phyloP scores from a whole-genome alignment of 495 filamentous ascomycete species.

The Aspergillus coremiiformis region DNA sequence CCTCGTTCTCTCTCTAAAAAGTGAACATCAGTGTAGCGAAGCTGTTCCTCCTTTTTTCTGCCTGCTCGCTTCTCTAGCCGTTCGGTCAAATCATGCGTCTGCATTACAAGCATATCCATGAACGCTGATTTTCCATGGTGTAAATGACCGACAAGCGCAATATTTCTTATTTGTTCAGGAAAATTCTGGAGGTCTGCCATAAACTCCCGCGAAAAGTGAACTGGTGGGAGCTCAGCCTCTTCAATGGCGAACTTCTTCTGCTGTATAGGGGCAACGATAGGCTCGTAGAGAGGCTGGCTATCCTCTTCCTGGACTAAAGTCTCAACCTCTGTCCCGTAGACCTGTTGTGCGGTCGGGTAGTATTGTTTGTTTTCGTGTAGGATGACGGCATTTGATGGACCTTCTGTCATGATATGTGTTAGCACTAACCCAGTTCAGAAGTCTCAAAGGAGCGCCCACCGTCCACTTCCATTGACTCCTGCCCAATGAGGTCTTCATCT shows the following conservation, averaged over 20 bases:
- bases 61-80: slow-evolving; percentile 71
- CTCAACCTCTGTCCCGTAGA: slow-evolving; percentile 91
- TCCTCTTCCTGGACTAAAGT: slow-evolving; percentile 96
- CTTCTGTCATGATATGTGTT: slow-evolving; percentile 49
- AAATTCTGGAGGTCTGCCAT: slow-evolving; percentile 96
- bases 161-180: slow-evolving; percentile 86
- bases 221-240: slow-evolving; percentile 82
- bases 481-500: slow-evolving; percentile 51
- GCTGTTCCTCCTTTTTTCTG: slow-evolving; percentile 77
- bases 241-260: slow-evolving; percentile 93
- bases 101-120: slow-evolving; percentile 95
- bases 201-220: slow-evolving; percentile 79
- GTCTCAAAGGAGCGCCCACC: slow-evolving; percentile 40
- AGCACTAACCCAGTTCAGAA: not conserved
- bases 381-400: slow-evolving; percentile 93
- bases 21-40: slow-evolving; percentile 91
- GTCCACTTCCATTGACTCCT: slow-evolving; percentile 93
- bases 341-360: slow-evolving; percentile 90
- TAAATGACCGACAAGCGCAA: slow-evolving; percentile 85
- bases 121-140: slow-evolving; percentile 98
- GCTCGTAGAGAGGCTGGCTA: slow-evolving; percentile 82
- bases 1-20: slow-evolving; percentile 82
- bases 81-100: slow-evolving; percentile 82
- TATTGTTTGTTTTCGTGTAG: slow-evolving; percentile 99
- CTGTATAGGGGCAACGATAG: slow-evolving; percentile 87